Evolutionary conservation across 371 early-diverging fungal species (phyloP), one percentile per base, ranked within the genome.

Genomic region (Chytridiales sp.): DNA sequence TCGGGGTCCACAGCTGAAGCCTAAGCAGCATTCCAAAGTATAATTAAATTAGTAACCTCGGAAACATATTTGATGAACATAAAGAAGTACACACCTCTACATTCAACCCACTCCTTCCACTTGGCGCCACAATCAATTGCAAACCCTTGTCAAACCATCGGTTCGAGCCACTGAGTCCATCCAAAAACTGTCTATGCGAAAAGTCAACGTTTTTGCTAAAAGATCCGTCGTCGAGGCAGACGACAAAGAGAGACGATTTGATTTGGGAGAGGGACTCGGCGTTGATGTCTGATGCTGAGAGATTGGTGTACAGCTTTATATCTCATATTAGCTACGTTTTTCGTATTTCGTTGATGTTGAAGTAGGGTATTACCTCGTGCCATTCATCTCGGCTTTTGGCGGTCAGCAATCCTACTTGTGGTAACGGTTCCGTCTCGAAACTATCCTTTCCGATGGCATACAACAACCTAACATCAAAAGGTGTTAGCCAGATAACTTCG

Each of bases 131-230:
- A 61, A 94, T 86, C 47, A 96, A 71, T 67, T 89, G 89, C 48
- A 97, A 72, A 17, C 91, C 75, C 78, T 96, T 97, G 78, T 97
- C 97, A 74, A 92, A 95, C 95, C 95, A 97, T 27, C 97, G 82
- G 76, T 97, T 97, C 30, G 67, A 71, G 1, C 83, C 95, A 41
- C 87, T 78, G 39, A 71, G 61, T 19, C 84, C 85, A 71, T 92
- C 92, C 79, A 90, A 90, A 39, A 89, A 69, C 63, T 91, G 88
- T 29, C 76, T 51, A 39, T 74, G 86, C 0, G 88, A 75, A 3
- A 72, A 57, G 59, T 92, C 88, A 38, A 78, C 56, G 52, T 89
- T 82, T 13, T 62, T 53, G 36, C 78, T 72, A 0, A 49, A 27
- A 22, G 83, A 69, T 46, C 84, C 80, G 54, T 88, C 88, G 70